These are phyloP conservation scores for Silene conica DNA, from an alignment of 148 eudicot species.

Conservation along the genomic window DNA sequence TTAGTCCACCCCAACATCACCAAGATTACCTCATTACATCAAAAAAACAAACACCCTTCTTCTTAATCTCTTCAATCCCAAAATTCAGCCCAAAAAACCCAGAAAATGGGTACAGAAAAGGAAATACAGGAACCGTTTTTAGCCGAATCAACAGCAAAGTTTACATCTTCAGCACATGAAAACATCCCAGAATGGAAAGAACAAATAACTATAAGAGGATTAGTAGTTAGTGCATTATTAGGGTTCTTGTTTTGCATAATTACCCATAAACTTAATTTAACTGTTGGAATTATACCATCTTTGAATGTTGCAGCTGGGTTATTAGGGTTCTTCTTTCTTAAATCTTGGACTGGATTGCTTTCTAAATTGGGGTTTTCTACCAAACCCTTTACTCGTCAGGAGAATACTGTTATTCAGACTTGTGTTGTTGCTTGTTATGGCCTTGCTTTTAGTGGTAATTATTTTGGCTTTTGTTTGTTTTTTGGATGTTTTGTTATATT, in stretches of 20 bases:
- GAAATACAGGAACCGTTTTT: slow-evolving; percentile 59
- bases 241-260: slow-evolving; percentile 75
- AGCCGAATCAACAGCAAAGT: slow-evolving; percentile 13
- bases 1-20: not conserved
- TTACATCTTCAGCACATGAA: slow-evolving; percentile 15
- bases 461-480: not conserved
- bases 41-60: not conserved
- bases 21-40: too few species aligned
- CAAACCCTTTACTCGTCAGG: slow-evolving; percentile 71
- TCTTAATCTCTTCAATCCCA: not conserved
- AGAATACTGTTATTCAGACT: slow-evolving; percentile 88
- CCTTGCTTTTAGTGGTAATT: slow-evolving; percentile 81
- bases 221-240: slow-evolving; percentile 62
- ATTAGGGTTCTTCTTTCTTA: slow-evolving; percentile 77
- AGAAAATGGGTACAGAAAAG: slow-evolving; percentile 41
- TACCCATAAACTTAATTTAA: slow-evolving; percentile 81
- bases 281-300: slow-evolving; percentile 86
- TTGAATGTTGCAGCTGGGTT: slow-evolving; percentile 91
- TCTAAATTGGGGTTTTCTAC: slow-evolving; percentile 49
- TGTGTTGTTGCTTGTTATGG: slow-evolving; percentile 94
- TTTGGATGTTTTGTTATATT: not conserved
- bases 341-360: slow-evolving; percentile 61
- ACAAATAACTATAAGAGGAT: slow-evolving; percentile 71
- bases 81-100: not conserved
- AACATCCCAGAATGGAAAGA: slow-evolving; percentile 74